Percentiles rank a stretch among this genome's conserved stretches.
These are phyloP conservation scores for Penicillium antarcticum DNA, from an alignment of 495 filamentous ascomycete genomes.

Conservation along the genomic window DNA sequence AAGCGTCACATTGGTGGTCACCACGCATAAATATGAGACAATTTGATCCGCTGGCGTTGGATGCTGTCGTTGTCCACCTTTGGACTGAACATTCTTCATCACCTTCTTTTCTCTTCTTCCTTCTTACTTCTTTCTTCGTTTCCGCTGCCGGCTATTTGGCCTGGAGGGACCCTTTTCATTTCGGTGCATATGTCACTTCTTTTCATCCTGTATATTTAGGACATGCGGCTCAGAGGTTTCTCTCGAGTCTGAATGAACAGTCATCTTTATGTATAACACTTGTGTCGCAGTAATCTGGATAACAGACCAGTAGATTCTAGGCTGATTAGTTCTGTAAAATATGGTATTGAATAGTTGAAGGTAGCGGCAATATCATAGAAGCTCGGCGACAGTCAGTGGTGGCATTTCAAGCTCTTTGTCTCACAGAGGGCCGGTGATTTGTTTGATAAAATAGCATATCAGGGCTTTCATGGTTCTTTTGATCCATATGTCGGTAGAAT, in stretches of 20 bases:
- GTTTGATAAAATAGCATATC: no score
- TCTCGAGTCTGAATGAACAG: background rate
- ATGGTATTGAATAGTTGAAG: no score
- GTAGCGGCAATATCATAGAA: no score
- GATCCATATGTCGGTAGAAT: no score
- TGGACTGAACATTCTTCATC: background rate
- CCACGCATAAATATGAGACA: conserved; percentile 14
- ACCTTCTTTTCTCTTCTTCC: conserved; percentile 8
- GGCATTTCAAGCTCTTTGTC: no score
- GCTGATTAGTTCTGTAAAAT: no score
- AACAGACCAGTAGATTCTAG: no score
- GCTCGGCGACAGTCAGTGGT: no score
- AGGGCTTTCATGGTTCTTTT: no score
- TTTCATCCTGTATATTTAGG: conserved; percentile 21
- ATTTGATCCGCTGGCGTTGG: conserved; percentile 17
- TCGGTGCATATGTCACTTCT: conserved; percentile 13
- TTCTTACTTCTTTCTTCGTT: conserved; percentile 1
- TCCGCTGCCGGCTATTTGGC: conserved; percentile 3
- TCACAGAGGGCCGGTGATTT: no score
- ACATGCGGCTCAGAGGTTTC: conserved; percentile 8
- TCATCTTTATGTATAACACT: background rate
- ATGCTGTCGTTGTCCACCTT: conserved; percentile 2
- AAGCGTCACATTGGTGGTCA: conserved; percentile 21
- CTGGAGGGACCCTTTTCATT: conserved; percentile 18
- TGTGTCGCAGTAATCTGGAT: background rate